Base-by-base conservation (phyloP, 1,284 basidiomycete genomes). In the Cryptococcus sp. region DNA sequence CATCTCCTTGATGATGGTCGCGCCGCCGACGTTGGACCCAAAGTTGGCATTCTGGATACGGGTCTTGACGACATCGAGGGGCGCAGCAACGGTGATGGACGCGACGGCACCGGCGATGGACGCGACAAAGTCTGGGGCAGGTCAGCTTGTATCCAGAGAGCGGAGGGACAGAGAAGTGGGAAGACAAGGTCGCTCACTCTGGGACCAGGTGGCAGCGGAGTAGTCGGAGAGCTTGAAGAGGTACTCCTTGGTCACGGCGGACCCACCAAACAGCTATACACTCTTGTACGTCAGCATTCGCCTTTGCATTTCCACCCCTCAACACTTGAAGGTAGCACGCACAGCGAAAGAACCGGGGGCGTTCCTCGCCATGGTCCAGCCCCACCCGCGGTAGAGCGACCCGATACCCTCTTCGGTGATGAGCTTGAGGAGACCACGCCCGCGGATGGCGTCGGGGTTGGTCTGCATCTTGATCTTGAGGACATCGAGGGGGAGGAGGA, bases 401-500 rank as follows among this genome's bases (percentile, higher is more conserved):
- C 84, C 87, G 53, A 83, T 70, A 57, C 94, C 92, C 74, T 98
- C 96, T 67, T 98, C 94, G 65, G 87, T 79, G 74, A 98, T 85
- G 65, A 98, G 93, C 53, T 88, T 87, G 56, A 96, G 64, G 67
- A 96, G 83, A 39, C 94, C 93, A 39, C 95, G 88, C 45, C 91
- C 91, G 52, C 89, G 87, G 84, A 96, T 91, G 1, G 93, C 91
- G 69, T 95, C 92, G 3, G 92, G 93, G 79, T 96, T 96, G 61
- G 94, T 92, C 80, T 97, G 93, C 63, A 94, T 87, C 81, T 97
- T 98, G 79, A 98, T 98, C 80, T 98, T 98, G 71, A 98, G 85
- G 28, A 87, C 94, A 70, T 98, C 95, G 5, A 98, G 82, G 0
- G 95, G 95, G 24, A 98, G 83, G 18, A 98, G 85, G 21, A 94